Percentiles rank a stretch among this genome's conserved stretches.
phyloP scores from a whole-genome alignment of 495 filamentous ascomycete species.

The Podospora fimiseda region DNA sequence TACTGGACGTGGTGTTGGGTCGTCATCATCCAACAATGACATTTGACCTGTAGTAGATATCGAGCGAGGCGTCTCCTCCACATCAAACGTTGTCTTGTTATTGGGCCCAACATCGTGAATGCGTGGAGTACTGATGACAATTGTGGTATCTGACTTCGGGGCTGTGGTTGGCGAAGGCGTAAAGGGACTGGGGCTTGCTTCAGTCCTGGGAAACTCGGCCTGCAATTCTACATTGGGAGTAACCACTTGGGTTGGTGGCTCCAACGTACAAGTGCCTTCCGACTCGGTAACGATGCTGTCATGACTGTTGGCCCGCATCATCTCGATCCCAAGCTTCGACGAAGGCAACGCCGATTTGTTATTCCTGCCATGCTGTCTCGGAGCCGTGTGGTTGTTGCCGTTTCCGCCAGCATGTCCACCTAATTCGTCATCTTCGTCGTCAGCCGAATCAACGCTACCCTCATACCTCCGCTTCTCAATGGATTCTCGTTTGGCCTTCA shows the following conservation, averaged over 20 bases:
- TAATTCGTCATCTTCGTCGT: constrained; percentile 89
- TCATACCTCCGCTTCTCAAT: constrained; percentile 70
- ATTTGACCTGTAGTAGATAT: constrained; percentile 1
- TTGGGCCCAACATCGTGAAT: constrained; percentile 5
- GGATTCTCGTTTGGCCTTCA: constrained; percentile 68
- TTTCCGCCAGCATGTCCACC: constrained; percentile 46
- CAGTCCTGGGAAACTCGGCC: constrained; percentile 11
- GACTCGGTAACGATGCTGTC: constrained; percentile 62
- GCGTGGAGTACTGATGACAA: constrained; percentile 15
- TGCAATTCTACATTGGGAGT: constrained; percentile 32
- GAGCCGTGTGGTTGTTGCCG: constrained; percentile 41
- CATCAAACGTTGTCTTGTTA: constrained; percentile 1
- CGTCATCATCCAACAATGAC: constrained; percentile 19
- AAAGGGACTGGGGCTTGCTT: constrained; percentile 7
- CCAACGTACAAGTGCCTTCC: constrained; percentile 28
- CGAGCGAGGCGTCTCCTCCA: constrained; percentile 30
- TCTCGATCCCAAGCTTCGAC: constrained; percentile 84
- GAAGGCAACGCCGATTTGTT: constrained; percentile 40
- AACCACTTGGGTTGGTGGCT: constrained; percentile 35
- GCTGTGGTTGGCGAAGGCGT: constrained; percentile 7
- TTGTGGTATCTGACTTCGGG: constrained; percentile 16
- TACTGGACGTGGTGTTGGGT: constrained; percentile 27
- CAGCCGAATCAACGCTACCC: constrained; percentile 70
- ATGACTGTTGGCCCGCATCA: constrained; percentile 92
- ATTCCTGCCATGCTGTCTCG: constrained; percentile 32